Evolutionary conservation across 192 early-diverging fungal genomes (phyloP), one percentile per base, ranked within the genome.

Genomic region (Pilaira anomala): DNA sequence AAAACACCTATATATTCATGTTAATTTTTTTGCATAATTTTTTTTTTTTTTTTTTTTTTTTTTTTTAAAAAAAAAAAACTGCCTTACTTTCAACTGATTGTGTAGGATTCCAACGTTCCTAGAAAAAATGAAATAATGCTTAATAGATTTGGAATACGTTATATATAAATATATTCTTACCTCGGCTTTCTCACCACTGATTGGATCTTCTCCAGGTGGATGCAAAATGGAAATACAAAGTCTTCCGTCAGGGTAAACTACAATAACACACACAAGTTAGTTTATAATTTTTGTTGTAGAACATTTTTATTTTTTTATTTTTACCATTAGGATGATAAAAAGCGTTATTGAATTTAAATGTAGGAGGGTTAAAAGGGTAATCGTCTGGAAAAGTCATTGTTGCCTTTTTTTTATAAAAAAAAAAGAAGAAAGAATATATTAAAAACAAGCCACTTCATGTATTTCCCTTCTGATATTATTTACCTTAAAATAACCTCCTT

Each of bases 221-320:
- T 98, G 95, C 57, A 96, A 78, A 55, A 98, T 98, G 6, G 94
- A 95, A 48, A 98, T 98, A 77, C 94, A 96, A 18, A 98, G 88
- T 5, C 84, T 82, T 42, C 95, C 95, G 72, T 98, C 93, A 11
- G 81, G 40, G 63, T 97, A 97, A 18, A 97, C 91, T 50, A 11
- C 58, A n/a, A n/a, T n/a, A 21, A 51, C 48, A 41, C 24, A 53
- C 39, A 66, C 33, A 59, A 52, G 18, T 26, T 26, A 45, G 25
- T 21, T 16, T 18, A 14, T 2, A 19, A 25, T 45, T 11, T 49
- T 4, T 33, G 2, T 18, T n/a, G n/a, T n/a, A n/a, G n/a, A n/a
- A n/a, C n/a, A 50, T 28, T 3, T 13, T 18, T 36, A 16, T 2
- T 4, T 24, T 68, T 29, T 46, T 26, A 29, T 36, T 46, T 59